These are phyloP conservation scores for Leccinum pallidistipes DNA, from an alignment of 1,284 basidiomycete genomes.

Conservation along the genomic window DNA sequence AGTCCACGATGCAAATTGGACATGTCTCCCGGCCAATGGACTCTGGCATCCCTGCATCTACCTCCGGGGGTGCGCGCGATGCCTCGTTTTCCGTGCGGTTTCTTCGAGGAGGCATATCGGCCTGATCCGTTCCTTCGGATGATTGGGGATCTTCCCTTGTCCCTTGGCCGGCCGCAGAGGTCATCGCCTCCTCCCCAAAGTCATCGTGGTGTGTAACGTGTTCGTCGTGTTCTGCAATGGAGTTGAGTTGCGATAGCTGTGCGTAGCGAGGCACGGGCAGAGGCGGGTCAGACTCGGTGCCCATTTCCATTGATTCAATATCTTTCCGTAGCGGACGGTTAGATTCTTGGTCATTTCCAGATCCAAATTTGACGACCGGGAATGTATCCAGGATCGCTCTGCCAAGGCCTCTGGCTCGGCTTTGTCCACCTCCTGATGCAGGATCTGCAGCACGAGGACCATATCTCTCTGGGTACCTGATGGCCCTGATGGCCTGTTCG, in stretches of 20 bases:
- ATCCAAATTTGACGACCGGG: constrained; percentile 85
- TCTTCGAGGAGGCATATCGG: constrained; percentile 6
- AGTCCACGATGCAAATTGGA: constrained; percentile 92
- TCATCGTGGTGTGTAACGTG: background rate
- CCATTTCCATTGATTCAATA: constrained; percentile 28
- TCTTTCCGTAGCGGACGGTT: constrained; percentile 31
- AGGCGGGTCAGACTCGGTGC: background rate
- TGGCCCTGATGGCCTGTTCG: constrained; percentile 71
- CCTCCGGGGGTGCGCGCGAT: constrained; percentile 12
- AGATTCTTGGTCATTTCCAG: constrained; percentile 13
- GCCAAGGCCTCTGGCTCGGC: constrained; percentile 76
- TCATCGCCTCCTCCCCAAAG: background rate
- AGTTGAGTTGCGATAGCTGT: constrained; percentile 11
- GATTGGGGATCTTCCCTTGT: constrained; percentile 1
- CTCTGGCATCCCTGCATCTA: constrained; percentile 52
- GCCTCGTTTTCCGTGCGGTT: background rate
- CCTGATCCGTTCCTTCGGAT: constrained; percentile 10
- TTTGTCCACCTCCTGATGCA: constrained; percentile 53
- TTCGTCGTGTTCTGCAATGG: background rate
- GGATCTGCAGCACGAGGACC: constrained; percentile 63
- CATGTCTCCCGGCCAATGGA: constrained; percentile 82
- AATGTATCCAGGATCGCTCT: constrained; percentile 93
- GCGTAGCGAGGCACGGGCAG: constrained; percentile 10
- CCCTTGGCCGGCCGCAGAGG: background rate
- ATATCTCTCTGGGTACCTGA: constrained; percentile 90